Evolutionary conservation across 768 basidiomycete species (phyloP).

Genomic region (Agaricus blazei): DNA sequence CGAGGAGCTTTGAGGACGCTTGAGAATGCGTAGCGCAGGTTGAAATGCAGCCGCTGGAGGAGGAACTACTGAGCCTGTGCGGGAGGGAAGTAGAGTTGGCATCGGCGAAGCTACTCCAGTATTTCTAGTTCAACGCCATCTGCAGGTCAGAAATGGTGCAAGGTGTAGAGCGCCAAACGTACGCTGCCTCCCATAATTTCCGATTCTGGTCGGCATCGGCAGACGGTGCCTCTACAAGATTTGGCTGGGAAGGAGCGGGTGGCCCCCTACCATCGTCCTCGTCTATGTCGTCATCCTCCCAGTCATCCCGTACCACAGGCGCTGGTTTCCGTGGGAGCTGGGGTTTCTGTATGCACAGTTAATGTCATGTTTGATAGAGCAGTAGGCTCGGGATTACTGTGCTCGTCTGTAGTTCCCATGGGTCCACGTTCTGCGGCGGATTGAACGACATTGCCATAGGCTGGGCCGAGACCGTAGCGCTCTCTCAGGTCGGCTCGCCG

Average conservation of each 20-base stretch:
- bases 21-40: slow-evolving; percentile 64
- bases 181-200: slow-evolving; percentile 71
- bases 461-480: not conserved
- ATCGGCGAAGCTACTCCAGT: slow-evolving; percentile 54
- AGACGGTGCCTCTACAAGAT: not conserved
- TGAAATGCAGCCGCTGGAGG: slow-evolving; percentile 49
- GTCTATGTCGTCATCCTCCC: slow-evolving; percentile 54
- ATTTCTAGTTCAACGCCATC: slow-evolving; percentile 37
- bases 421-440: slow-evolving; percentile 4
- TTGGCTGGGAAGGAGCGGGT: not conserved
- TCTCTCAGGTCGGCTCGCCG: too few relatives aligned
- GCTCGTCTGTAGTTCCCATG: slow-evolving; percentile 3
- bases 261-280: slow-evolving; percentile 24
- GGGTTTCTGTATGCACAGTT: not conserved
- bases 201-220: slow-evolving; percentile 35
- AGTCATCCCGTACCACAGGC: slow-evolving; percentile 38
- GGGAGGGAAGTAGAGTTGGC: slow-evolving; percentile 45
- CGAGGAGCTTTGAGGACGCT: slow-evolving; percentile 47
- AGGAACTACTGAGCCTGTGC: slow-evolving; percentile 30
- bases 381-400: slow-evolving; percentile 4
- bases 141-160: slow-evolving; percentile 7
- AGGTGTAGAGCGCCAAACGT: slow-evolving; percentile 22
- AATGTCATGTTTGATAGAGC: not conserved
- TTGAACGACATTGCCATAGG: slow-evolving; percentile 6
- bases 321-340: slow-evolving; percentile 10